phyloP scores from a whole-genome alignment of 116 monocot genomes.

The Dioscorea cayenensis region DNA sequence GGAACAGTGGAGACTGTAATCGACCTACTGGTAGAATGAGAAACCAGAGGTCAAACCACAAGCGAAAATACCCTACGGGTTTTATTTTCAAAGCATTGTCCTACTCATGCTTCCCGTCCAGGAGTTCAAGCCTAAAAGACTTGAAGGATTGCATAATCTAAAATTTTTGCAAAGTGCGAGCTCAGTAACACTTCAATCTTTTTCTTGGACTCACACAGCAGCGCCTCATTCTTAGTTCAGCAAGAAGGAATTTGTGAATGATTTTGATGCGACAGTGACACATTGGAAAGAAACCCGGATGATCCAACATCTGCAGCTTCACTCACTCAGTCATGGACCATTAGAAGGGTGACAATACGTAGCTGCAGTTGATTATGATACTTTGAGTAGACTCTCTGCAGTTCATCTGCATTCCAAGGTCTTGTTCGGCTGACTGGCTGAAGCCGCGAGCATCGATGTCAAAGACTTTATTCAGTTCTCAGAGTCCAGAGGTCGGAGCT shows the following conservation, averaged over 20 bases:
- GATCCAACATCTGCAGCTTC: conserved; percentile 52
- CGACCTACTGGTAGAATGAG: conserved; percentile 54
- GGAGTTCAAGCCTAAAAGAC: conserved; percentile 47
- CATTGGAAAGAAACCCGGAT: conserved; percentile 39
- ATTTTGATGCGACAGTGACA: conserved; percentile 64
- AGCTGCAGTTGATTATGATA: conserved; percentile 63
- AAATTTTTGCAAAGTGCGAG: conserved; percentile 55
- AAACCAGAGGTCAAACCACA: conserved; percentile 36
- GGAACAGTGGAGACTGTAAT: conserved; percentile 74
- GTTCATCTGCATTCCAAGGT: conserved; percentile 50
- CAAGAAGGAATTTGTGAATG: conserved; percentile 48
- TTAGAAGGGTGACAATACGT: conserved; percentile 78
- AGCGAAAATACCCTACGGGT: conserved; percentile 39
- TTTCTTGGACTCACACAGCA: conserved; percentile 66
- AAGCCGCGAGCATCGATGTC: conserved; percentile 48
- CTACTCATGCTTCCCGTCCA: conserved; percentile 63
- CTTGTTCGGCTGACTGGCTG: conserved; percentile 77
- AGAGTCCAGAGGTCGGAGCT: neutral
- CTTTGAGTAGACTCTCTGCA: conserved; percentile 70
- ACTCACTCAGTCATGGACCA: conserved; percentile 60
- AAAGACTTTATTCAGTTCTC: conserved; percentile 12
- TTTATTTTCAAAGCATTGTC: conserved; percentile 43
- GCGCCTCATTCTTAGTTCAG: conserved; percentile 73
- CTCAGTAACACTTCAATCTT: conserved; percentile 61
- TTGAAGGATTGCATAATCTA: conserved; percentile 49